Base-by-base conservation (phyloP, 2,329 filamentous ascomycete genomes). In the Exophiala sp. region DNA sequence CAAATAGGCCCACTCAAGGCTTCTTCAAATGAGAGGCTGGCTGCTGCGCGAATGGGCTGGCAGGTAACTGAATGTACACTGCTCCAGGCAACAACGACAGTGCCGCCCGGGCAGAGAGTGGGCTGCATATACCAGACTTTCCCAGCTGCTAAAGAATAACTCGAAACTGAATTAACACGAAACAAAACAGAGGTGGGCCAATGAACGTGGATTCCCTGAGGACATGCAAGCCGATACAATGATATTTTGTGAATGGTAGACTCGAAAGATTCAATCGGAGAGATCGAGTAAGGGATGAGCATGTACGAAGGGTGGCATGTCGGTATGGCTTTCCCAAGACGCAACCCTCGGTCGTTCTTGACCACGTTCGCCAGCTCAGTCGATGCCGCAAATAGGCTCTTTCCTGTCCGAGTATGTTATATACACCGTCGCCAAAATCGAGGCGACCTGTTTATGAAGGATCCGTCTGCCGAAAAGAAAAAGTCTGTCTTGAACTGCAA, bases 401-500 rank as follows among this genome's bases (percentile, higher is more conserved):
- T 18, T 23, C 32, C 21, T 23, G n/a, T 43, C 19, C 38, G 14
- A 23, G 5, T 5, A 41, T 23, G 24, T 47, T 52, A 52, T 48
- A 24, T 52, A 52, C 50, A 52, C 23, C 35, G 35, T 32, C 13
- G 23, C 48, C 27, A 34, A 6, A 32, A 19, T 40, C 18, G 16
- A 18, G 18, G 19, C 34, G 27, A 18, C 24, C n/a, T 10, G 29
- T 37, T 42, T 39, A 19, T 13, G 10, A 40, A 39, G 27, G 11
- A 19, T 30, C 23, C n/a, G 35, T 27, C 22, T 41, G 32, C n/a
- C n/a, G n/a, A n/a, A n/a, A n/a, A n/a, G 35, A 19, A 38, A 46
- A 47, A 42, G 9, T 42, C 24, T 40, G 30, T 29, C 16, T 18
- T 27, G 19, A 56, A 51, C 23, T 52, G 45, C 51, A 47, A 14